phyloP scores from a whole-genome alignment of 2,329 filamentous ascomycete genomes.

The Fusarium sp. region DNA sequence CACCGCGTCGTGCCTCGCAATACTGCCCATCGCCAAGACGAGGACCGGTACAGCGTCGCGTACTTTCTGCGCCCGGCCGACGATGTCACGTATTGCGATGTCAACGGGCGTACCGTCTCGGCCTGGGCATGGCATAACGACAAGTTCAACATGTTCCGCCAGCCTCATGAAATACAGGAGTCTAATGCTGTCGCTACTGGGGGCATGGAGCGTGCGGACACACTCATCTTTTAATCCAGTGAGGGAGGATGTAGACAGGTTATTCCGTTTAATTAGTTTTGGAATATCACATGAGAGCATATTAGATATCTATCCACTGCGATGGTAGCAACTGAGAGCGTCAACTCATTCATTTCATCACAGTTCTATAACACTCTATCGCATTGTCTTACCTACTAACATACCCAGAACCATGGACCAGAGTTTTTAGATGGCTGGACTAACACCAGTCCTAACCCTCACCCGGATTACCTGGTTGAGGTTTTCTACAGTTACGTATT shows the following conservation, averaged over 20 bases:
- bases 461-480: background rate
- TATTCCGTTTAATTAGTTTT: background rate
- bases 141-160: slow-evolving; percentile 2
- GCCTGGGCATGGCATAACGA: background rate
- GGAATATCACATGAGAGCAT: background rate
- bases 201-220: slow-evolving; percentile 11
- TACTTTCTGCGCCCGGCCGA: slow-evolving; percentile 11
- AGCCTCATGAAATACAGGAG: slow-evolving; percentile 6
- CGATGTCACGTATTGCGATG: slow-evolving; percentile 7
- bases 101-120: slow-evolving; percentile 1
- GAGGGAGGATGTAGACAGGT: slow-evolving; percentile 5
- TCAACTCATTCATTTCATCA: background rate
- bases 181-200: slow-evolving; percentile 7
- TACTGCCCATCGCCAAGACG: background rate
- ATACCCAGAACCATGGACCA: background rate
- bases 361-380: background rate
- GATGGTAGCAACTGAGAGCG: background rate
- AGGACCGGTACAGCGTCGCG: slow-evolving; percentile 3
- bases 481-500: background rate
- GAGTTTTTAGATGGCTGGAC: background rate
- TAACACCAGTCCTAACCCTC: background rate
- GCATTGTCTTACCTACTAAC: background rate
- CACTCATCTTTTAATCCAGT: slow-evolving; percentile 8
- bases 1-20: slow-evolving; percentile 6
- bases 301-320: background rate